Base-by-base conservation (phyloP, 2,329 filamentous ascomycete genomes). In the Monosporascus ibericus region DNA sequence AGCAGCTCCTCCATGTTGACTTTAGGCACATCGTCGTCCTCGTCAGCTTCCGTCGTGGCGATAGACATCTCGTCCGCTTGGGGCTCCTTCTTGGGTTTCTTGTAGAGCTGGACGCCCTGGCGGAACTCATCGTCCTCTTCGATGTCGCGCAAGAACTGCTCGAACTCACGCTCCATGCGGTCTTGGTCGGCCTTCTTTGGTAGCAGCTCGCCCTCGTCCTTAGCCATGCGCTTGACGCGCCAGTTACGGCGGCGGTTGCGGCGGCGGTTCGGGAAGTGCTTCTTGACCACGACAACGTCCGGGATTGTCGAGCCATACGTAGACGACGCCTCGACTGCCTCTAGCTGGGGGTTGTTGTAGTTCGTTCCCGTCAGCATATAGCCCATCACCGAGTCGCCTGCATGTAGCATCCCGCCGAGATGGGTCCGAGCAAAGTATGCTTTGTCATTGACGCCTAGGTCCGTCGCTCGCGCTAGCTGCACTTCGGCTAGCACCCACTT, bases 231-330 rank as follows among this genome's bases (percentile, higher is more conserved):
- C 82, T 89, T 95, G 70, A 99, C 84, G 70, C 87, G 88, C 94
- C 94, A 99, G 78, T 89, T 89, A 61, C 95, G 85, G 70, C 79
- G 81, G 76, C 85, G 86, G 68, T 92, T 95, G 77, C 88, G 86
- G 72, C 88, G 87, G 62, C 89, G 84, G 53, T 73, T 72, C 55
- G 87, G 84, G 73, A 95, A 99, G 79, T 90, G 86, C 72, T 99
- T 99, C 90, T 95, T 97, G 69, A 99, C 90, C 3, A 99, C 80
- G 6, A 99, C 75, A 0, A 97, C 94, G 64, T 99, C 94, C 0
- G 94, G 94, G 52, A 99, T 88, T 3, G 80, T 84, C 3, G 85
- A 86, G 3, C 82, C 76, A 72, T 95, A 92, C 48, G 86, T 84
- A 68, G 84, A 84, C 50, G 86, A 90, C 48, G 80, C 72, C 70